phyloP scores from a whole-genome alignment of 1,284 basidiomycete species.

The Sporisorium reilianum region DNA sequence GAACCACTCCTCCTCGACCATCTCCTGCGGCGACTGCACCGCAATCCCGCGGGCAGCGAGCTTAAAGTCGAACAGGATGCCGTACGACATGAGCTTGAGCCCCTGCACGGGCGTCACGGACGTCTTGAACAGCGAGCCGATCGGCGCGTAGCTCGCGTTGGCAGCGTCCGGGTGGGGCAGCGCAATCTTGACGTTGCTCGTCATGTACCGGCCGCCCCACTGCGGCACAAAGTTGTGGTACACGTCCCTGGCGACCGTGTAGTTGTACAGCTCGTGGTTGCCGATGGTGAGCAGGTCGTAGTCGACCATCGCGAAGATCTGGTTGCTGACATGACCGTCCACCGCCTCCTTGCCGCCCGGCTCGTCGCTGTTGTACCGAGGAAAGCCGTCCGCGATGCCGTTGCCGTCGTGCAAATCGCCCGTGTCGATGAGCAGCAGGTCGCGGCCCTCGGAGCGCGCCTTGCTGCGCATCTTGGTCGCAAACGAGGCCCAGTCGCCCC shows the following conservation, averaged over 20 bases:
- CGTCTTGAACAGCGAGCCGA: constrained; percentile 59
- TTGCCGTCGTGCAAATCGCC: constrained; percentile 67
- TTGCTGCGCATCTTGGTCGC: constrained; percentile 62
- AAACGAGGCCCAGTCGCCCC: constrained; percentile 69
- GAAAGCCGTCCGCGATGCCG: constrained; percentile 64
- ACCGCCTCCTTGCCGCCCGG: constrained; percentile 52
- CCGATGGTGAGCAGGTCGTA: constrained; percentile 88
- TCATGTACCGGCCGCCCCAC: constrained; percentile 64
- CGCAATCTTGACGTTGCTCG: constrained; percentile 60
- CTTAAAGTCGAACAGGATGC: constrained; percentile 63
- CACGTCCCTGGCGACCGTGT: constrained; percentile 81
- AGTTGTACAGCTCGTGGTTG: constrained; percentile 89
- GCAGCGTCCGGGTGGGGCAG: constrained; percentile 37
- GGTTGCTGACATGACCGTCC: constrained; percentile 62
- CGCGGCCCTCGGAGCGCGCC: constrained; percentile 58
- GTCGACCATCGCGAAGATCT: constrained; percentile 76
- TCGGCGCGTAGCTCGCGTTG: constrained; percentile 41
- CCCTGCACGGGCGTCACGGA: constrained; percentile 55
- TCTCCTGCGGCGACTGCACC: constrained; percentile 58
- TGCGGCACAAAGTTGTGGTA: constrained; percentile 81
- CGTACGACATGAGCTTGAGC: constrained; percentile 62
- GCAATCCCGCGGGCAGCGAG: constrained; percentile 56
- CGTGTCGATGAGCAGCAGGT: constrained; percentile 66
- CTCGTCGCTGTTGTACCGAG: constrained; percentile 42
- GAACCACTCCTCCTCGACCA: constrained; percentile 66